Conservation (phyloP, 2,329 filamentous ascomycete species). For the Penicillium sp. region DNA sequence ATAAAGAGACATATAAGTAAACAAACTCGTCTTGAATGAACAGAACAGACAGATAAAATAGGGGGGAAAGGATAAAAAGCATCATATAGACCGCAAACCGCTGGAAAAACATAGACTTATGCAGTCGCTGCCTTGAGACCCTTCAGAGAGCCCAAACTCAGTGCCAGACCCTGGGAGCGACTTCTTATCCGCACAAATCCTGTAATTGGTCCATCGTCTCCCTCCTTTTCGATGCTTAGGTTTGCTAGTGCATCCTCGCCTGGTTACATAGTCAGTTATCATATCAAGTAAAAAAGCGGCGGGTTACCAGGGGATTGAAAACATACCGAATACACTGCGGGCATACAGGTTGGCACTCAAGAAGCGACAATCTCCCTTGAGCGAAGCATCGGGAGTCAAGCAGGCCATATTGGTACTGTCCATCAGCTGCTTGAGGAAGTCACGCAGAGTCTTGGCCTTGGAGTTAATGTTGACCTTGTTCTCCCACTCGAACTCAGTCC, state of each 20-base stretch:
- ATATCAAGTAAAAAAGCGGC: neutral
- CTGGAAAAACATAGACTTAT: slow-evolving; percentile 33
- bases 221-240: slow-evolving; percentile 95
- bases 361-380: slow-evolving; percentile 98
- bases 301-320: neutral
- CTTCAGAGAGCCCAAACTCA: slow-evolving; percentile 92
- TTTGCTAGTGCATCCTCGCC: slow-evolving; percentile 98
- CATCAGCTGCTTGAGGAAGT: slow-evolving; percentile 94
- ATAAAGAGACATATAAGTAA: slow-evolving; percentile 23
- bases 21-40: slow-evolving; percentile 31
- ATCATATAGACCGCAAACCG: slow-evolving; percentile 32
- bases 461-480: slow-evolving; percentile 99
- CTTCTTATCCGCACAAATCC: slow-evolving; percentile 98
- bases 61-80: slow-evolving; percentile 22
- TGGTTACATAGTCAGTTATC: slow-evolving; percentile 44
- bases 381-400: slow-evolving; percentile 88
- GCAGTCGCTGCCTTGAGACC: slow-evolving; percentile 71
- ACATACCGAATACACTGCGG: slow-evolving; percentile 93
- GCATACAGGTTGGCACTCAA: slow-evolving; percentile 95
- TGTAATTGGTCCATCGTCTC: slow-evolving; percentile 89
- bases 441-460: slow-evolving; percentile 85
- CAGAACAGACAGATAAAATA: slow-evolving; percentile 13
- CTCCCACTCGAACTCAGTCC: slow-evolving; percentile 99
- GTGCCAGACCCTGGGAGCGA: slow-evolving; percentile 87
- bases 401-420: slow-evolving; percentile 98